A percentile compares a stretch with the other conserved stretches of the same genome.
phyloP scores from a whole-genome alignment of 192 early-diverging fungal genomes.

The Gryganskiella cystojenkinii region DNA sequence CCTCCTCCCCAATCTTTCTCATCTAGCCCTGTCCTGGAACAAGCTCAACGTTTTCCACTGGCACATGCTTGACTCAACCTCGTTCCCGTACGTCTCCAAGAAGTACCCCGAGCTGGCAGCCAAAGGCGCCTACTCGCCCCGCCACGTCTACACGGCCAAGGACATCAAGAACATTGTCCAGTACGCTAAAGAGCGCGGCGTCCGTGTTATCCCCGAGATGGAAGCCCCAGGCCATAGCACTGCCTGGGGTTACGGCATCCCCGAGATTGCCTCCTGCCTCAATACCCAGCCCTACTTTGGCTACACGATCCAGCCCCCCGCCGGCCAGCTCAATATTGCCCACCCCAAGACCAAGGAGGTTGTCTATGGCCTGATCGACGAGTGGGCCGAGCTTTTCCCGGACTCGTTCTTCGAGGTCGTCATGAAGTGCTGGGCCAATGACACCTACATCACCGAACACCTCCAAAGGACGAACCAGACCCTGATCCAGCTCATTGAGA shows the following conservation, averaged over 20 bases:
- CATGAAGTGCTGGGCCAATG: slow-evolving; percentile 48
- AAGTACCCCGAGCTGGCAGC: slow-evolving; percentile 44
- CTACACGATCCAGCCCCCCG: slow-evolving; percentile 59
- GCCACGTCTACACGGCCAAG: slow-evolving; percentile 53
- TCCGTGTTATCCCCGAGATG: slow-evolving; percentile 70
- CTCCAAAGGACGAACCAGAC: slow-evolving; percentile 33
- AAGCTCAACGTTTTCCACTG: slow-evolving; percentile 54
- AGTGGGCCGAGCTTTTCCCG: slow-evolving; percentile 52
- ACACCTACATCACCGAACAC: slow-evolving; percentile 33
- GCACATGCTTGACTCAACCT: slow-evolving; percentile 43
- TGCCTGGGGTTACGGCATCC: slow-evolving; percentile 47
- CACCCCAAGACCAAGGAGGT: slow-evolving; percentile 55
- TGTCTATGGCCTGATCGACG: slow-evolving; percentile 53
- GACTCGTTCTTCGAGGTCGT: slow-evolving; percentile 57
- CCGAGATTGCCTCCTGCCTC: slow-evolving; percentile 42
- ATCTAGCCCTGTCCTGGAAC: slow-evolving; percentile 41
- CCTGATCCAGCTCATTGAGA: slow-evolving; percentile 35
- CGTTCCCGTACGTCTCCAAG: slow-evolving; percentile 45
- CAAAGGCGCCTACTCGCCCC: slow-evolving; percentile 50
- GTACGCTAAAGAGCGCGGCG: slow-evolving; percentile 61
- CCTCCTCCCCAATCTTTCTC: neutral
- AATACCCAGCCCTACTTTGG: slow-evolving; percentile 40
- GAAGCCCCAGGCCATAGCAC: slow-evolving; percentile 66
- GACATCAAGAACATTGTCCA: slow-evolving; percentile 58
- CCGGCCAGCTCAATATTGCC: slow-evolving; percentile 65